Conservation (phyloP, 805 yeast genomes). For the Candida ulmi region DNA sequence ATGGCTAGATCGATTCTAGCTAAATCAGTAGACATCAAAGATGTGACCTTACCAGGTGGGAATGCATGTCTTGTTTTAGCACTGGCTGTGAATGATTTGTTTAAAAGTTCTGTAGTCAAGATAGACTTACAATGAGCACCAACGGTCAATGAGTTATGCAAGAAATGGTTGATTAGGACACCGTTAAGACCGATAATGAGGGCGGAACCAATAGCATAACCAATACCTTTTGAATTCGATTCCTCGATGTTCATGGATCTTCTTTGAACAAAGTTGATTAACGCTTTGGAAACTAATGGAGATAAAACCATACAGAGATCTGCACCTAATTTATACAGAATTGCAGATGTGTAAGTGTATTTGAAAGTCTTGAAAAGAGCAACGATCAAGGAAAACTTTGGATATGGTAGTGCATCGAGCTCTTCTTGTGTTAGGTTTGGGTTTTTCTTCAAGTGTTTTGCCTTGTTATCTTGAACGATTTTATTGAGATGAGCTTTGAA, state of each 20-base stretch:
- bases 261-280: conserved; percentile 48
- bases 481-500: conserved; percentile 31
- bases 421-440: conserved; percentile 34
- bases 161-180: conserved; percentile 41
- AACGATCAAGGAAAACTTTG: conserved; percentile 30
- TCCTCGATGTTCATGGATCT: conserved; percentile 33
- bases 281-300: conserved; percentile 48
- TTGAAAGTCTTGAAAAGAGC: conserved; percentile 47
- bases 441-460: conserved; percentile 24
- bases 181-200: conserved; percentile 36
- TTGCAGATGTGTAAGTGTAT: conserved; percentile 35
- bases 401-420: conserved; percentile 36
- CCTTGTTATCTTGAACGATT: conserved; percentile 28
- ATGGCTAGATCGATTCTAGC: conserved; percentile 68
- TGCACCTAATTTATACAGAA: conserved; percentile 37
- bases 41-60: conserved; percentile 61
- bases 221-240: conserved; percentile 45
- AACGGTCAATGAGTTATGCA: conserved; percentile 44
- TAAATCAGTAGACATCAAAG: conserved; percentile 71
- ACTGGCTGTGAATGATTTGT: conserved; percentile 55
- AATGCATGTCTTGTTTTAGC: conserved; percentile 47
- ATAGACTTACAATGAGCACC: conserved; percentile 68
- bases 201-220: conserved; percentile 52
- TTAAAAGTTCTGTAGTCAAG: conserved; percentile 57
- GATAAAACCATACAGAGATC: conserved; percentile 45